A percentile compares a stretch with the other conserved stretches of the same genome.
phyloP scores from a whole-genome alignment of 2,329 filamentous ascomycete genomes.

The Claviceps arundinis region DNA sequence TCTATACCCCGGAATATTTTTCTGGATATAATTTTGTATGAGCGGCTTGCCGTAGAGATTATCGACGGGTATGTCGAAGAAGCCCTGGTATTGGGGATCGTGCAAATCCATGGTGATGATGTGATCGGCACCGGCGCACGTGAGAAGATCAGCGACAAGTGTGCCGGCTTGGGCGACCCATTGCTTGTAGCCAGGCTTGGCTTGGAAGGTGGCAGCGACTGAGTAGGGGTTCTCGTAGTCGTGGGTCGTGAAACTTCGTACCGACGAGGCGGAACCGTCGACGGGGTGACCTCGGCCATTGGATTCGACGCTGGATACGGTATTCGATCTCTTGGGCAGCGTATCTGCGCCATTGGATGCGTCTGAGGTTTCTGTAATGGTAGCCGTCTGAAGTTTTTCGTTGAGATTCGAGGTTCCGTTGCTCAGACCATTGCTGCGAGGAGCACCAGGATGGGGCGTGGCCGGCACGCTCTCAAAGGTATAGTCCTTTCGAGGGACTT shows the following conservation, averaged over 20 bases:
- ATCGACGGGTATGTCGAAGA: slow-evolving; percentile 97
- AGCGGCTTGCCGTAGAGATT: slow-evolving; percentile 82
- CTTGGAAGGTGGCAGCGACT: slow-evolving; percentile 44
- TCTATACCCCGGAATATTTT: slow-evolving; percentile 71
- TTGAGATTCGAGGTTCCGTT: slow-evolving; percentile 59
- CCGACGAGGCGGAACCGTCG: slow-evolving; percentile 26
- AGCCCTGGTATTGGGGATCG: slow-evolving; percentile 94
- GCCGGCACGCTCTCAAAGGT: slow-evolving; percentile 88
- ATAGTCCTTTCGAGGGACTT: slow-evolving; percentile 44
- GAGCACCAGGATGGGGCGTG: slow-evolving; percentile 62
- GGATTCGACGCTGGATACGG: slow-evolving; percentile 20
- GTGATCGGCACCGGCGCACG: slow-evolving; percentile 90
- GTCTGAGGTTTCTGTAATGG: slow-evolving; percentile 30
- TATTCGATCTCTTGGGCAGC: slow-evolving; percentile 24
- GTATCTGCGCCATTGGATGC: slow-evolving; percentile 13
- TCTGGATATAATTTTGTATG: slow-evolving; percentile 58
- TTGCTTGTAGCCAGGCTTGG: slow-evolving; percentile 90
- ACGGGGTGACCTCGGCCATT: slow-evolving; percentile 23
- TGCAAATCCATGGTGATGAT: slow-evolving; percentile 97
- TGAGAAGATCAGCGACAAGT: slow-evolving; percentile 84
- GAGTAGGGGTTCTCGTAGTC: slow-evolving; percentile 48
- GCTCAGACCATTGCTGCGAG: slow-evolving; percentile 48
- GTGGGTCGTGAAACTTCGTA: slow-evolving; percentile 46
- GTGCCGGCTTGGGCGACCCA: slow-evolving; percentile 98
- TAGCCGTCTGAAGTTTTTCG: slow-evolving; percentile 56